Percentiles rank a stretch among this genome's conserved stretches.
These are phyloP conservation scores for Blastocystis sp. DNA, from an alignment of 352 stramenopile genomes.

Conservation along the genomic window DNA sequence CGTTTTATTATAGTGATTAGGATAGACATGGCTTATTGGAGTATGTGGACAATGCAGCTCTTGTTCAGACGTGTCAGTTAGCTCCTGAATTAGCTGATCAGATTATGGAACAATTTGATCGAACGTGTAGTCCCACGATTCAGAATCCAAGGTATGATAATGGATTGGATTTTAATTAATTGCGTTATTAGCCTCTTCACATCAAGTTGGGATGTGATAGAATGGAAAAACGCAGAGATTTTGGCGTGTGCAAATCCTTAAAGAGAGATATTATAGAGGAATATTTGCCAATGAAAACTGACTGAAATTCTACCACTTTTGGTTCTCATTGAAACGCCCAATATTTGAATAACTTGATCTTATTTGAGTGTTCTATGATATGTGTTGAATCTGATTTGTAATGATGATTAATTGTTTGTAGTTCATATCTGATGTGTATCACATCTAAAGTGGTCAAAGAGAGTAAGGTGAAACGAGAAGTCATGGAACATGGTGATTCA, in stretches of 20 bases:
- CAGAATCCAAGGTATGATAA: slow-evolving; percentile 14
- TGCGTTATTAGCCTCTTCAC: neutral
- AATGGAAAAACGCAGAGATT: neutral
- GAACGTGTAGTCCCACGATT: neutral
- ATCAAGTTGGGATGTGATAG: neutral
- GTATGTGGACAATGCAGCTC: neutral
- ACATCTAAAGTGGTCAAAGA: neutral
- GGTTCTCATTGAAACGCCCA: neutral
- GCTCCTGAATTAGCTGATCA: neutral
- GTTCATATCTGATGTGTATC: slow-evolving; percentile 10
- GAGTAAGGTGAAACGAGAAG: neutral
- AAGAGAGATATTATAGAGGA: neutral
- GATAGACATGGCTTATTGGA: slow-evolving; percentile 10
- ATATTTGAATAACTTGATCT: slow-evolving; percentile 54
- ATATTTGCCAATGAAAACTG: neutral
- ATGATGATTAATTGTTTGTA: slow-evolving; percentile 53
- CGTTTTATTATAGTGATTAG: neutral
- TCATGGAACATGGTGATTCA: neutral
- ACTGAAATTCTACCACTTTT: neutral
- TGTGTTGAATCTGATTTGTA: neutral
- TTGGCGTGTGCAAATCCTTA: neutral
- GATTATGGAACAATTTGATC: slow-evolving; percentile 18
- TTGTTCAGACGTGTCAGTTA: neutral
- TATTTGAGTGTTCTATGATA: slow-evolving; percentile 58
- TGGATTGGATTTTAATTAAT: neutral